A percentile compares a stretch with the other conserved stretches of the same genome.
Conservation (phyloP, 305 asterid genomes). For the Solanum hybrid region DNA sequence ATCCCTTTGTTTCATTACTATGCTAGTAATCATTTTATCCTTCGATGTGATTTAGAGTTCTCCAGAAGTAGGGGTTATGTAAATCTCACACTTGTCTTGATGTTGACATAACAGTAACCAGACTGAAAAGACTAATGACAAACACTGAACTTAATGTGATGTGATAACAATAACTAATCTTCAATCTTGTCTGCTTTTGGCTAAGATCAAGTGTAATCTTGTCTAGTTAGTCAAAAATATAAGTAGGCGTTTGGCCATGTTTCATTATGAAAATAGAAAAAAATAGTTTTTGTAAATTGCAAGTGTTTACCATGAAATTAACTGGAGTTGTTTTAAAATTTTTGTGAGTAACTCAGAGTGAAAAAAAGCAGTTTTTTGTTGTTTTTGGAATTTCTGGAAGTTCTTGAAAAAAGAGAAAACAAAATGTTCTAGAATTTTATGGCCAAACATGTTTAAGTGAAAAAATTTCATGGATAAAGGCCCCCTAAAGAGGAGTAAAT, state of each 20-base stretch:
- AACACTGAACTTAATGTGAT: neutral
- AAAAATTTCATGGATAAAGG: neutral
- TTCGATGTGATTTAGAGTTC: neutral
- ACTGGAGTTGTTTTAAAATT: neutral
- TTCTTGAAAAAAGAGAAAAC: neutral
- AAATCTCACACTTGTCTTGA: neutral
- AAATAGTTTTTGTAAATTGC: neutral
- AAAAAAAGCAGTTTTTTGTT: neutral
- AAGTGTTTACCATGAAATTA: neutral
- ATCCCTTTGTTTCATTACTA: neutral
- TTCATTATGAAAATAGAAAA: neutral
- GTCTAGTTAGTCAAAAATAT: neutral
- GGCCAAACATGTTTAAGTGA: neutral
- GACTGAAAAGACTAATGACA: neutral
- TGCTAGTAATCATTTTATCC: neutral
- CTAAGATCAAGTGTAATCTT: neutral
- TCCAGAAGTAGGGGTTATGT: neutral
- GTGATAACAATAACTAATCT: neutral
- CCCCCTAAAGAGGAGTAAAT: neutral
- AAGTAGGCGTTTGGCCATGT: neutral
- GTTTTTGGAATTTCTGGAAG: neutral
- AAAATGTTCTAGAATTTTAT: neutral
- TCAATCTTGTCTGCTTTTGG: neutral
- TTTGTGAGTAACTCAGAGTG: neutral
- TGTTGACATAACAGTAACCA: neutral